phyloP scores from a whole-genome alignment of 164 flowering plant species.

The Vitis amurensis region DNA sequence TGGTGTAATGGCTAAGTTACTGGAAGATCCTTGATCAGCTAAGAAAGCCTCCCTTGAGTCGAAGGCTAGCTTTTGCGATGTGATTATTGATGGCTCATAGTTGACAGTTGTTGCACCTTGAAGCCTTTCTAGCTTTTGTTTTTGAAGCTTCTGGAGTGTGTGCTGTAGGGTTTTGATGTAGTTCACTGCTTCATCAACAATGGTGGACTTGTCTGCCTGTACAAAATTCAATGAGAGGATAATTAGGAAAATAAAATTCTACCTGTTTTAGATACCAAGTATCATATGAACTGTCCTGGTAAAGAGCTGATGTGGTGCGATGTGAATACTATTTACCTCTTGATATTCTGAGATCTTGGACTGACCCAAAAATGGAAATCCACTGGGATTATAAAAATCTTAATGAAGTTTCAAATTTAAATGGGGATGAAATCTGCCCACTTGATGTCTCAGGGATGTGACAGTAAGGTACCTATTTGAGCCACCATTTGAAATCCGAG shows the following conservation, averaged over 20 bases:
- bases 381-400: too few species aligned
- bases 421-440: too few species aligned
- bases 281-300: too few species aligned
- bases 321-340: too few species aligned
- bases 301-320: too few species aligned
- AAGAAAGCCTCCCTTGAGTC: constrained; percentile 56
- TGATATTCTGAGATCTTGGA: too few species aligned
- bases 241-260: not conserved
- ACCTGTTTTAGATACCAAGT: not conserved
- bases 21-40: constrained; percentile 55
- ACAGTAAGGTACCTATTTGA: too few species aligned
- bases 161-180: constrained; percentile 63
- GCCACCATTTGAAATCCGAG: too few species aligned
- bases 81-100: constrained; percentile 17
- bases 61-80: constrained; percentile 9
- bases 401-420: too few species aligned
- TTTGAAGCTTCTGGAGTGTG: constrained; percentile 55
- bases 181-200: constrained; percentile 86
- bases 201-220: constrained; percentile 85
- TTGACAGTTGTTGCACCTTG: constrained; percentile 17
- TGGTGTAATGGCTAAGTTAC: constrained; percentile 9
- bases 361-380: too few species aligned
- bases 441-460: too few species aligned
- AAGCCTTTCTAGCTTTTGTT: constrained; percentile 55
- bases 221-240: not conserved